A percentile compares a stretch with the other conserved stretches of the same genome.
phyloP scores from a whole-genome alignment of 805 yeast genomes.

The Candida yuanshanica region DNA sequence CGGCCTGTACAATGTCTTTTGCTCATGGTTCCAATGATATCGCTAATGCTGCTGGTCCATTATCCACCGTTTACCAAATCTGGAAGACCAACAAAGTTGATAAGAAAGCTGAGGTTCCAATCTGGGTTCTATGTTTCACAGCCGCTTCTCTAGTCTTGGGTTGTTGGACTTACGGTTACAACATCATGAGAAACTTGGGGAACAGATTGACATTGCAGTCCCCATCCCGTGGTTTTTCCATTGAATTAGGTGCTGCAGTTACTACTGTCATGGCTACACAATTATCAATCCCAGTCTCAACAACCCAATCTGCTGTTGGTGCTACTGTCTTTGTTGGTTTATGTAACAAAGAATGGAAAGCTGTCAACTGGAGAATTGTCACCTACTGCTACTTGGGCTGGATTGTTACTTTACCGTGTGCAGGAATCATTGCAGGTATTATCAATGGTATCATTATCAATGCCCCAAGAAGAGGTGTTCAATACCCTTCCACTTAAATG shows the following conservation, averaged over 20 bases:
- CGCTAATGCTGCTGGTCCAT: slow-evolving; percentile 73
- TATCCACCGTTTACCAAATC: slow-evolving; percentile 55
- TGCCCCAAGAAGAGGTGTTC: slow-evolving; percentile 47
- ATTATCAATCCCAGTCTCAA: slow-evolving; percentile 65
- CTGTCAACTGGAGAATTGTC: slow-evolving; percentile 77
- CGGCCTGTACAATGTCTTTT: slow-evolving; percentile 76
- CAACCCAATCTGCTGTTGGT: slow-evolving; percentile 76
- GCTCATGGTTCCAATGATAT: slow-evolving; percentile 83
- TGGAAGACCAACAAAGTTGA: slow-evolving; percentile 48
- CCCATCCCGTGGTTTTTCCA: slow-evolving; percentile 71
- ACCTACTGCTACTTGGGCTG: slow-evolving; percentile 67
- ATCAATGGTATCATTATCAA: slow-evolving; percentile 57
- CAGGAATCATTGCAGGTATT: slow-evolving; percentile 67
- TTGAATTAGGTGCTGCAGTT: slow-evolving; percentile 74
- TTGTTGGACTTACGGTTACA: slow-evolving; percentile 65
- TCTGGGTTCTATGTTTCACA: slow-evolving; percentile 66
- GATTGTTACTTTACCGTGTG: slow-evolving; percentile 67
- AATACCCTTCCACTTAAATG: slow-evolving; percentile 16
- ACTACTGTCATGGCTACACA: slow-evolving; percentile 74
- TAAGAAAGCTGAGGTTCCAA: slow-evolving; percentile 52
- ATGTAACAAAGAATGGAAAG: slow-evolving; percentile 55
- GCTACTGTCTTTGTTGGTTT: slow-evolving; percentile 73
- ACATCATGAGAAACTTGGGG: slow-evolving; percentile 65
- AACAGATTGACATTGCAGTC: slow-evolving; percentile 71
- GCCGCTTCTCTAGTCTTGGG: slow-evolving; percentile 66